Evolutionary conservation across 2,329 filamentous ascomycete species (phyloP).

Genomic region (Blastomyces gilchristii): DNA sequence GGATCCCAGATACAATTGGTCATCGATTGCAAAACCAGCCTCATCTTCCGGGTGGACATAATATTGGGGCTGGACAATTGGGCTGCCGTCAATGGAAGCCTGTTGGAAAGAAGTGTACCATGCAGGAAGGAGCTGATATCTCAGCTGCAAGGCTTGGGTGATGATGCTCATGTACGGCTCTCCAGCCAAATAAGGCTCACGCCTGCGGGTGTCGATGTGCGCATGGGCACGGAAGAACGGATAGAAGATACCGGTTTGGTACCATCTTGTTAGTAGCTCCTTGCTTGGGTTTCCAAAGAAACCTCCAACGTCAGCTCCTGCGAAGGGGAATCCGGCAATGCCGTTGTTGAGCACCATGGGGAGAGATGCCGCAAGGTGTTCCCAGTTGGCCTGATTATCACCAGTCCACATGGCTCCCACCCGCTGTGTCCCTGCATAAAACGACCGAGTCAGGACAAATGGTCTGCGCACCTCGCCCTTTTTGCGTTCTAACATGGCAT

Average conservation of each 20-base stretch:
- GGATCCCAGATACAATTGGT: slow-evolving; percentile 83
- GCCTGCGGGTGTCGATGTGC: slow-evolving; percentile 88
- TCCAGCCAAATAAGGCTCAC: slow-evolving; percentile 81
- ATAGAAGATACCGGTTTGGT: slow-evolving; percentile 92
- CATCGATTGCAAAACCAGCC: slow-evolving; percentile 75
- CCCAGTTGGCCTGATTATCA: slow-evolving; percentile 91
- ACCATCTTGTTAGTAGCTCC: slow-evolving; percentile 88
- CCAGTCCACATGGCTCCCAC: slow-evolving; percentile 97
- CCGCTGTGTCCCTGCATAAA: slow-evolving; percentile 83
- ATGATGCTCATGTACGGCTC: slow-evolving; percentile 81
- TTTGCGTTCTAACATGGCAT: slow-evolving; percentile 73
- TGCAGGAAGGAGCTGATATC: slow-evolving; percentile 78
- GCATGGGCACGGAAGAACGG: slow-evolving; percentile 97
- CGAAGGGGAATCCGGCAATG: slow-evolving; percentile 85
- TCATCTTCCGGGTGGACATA: slow-evolving; percentile 84
- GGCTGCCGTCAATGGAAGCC: slow-evolving; percentile 69
- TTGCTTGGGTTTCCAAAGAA: slow-evolving; percentile 97
- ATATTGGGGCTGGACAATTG: slow-evolving; percentile 85
- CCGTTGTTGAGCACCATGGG: slow-evolving; percentile 92
- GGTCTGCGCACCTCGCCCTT: slow-evolving; percentile 76
- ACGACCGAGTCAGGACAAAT: slow-evolving; percentile 86
- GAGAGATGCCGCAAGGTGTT: slow-evolving; percentile 75
- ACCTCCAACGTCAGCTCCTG: slow-evolving; percentile 89
- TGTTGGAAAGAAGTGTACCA: slow-evolving; percentile 98
- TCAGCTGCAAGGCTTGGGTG: slow-evolving; percentile 72